Evolutionary conservation across 345 rosid genomes (phyloP).

Genomic region (Camelina hispida): DNA sequence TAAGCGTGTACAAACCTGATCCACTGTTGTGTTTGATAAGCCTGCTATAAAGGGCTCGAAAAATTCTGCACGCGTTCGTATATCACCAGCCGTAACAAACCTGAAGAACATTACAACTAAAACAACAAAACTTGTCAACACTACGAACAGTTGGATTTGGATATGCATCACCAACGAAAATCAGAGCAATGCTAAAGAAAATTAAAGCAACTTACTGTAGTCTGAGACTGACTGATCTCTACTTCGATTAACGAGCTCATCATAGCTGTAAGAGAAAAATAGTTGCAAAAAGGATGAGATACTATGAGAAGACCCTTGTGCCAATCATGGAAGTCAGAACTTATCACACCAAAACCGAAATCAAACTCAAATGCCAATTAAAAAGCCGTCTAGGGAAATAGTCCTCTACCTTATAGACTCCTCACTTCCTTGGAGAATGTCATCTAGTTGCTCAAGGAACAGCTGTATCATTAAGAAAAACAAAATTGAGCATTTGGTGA

Average conservation of each 20-base stretch:
- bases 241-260: constrained; percentile 81
- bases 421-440: constrained; percentile 81
- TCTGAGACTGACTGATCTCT: constrained; percentile 92
- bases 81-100: constrained; percentile 96
- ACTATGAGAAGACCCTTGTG: constrained; percentile 20
- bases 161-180: constrained; percentile 21
- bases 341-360: constrained; percentile 20
- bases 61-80: constrained; percentile 82
- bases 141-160: constrained; percentile 1
- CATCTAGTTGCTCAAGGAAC: constrained; percentile 92
- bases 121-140: constrained; percentile 57
- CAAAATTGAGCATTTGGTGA: not conserved
- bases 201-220: constrained; percentile 65
- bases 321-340: constrained; percentile 18
- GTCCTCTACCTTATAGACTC: constrained; percentile 67
- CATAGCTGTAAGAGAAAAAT: constrained; percentile 59
- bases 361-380: not conserved
- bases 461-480: constrained; percentile 56
- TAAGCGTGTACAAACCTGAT: constrained; percentile 71
- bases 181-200: constrained; percentile 37
- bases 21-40: constrained; percentile 79
- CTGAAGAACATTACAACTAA: constrained; percentile 99
- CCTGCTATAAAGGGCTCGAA: constrained; percentile 93
- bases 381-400: not conserved
- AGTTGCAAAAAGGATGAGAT: constrained; percentile 16